Evolutionary conservation across 1,284 basidiomycete genomes (phyloP), one percentile per base, ranked within the genome.

Genomic region (Fomitopsis palustris): DNA sequence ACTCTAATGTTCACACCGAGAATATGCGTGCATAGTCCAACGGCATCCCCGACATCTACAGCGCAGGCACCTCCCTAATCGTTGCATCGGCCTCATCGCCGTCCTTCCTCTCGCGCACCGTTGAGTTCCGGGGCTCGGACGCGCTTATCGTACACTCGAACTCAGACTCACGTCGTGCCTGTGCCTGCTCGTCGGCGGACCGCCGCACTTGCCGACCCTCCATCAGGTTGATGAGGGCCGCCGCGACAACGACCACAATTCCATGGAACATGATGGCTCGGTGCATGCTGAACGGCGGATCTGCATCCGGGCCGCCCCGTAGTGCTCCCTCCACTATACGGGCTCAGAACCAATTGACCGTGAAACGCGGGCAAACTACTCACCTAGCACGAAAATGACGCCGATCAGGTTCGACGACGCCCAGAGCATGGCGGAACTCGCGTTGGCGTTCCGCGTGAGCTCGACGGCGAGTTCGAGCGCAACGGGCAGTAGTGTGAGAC

Each of bases 381-480:
- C 63, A 89, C 89, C 75, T 3, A 90, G 73, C 16, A 90, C 79
- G 65, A 88, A 87, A n/a, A 87, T 71, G 37, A 91, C 75, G 16
- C 79, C 75, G 56, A 85, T 77, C 0, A 87, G 60, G 65, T 92
- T 93, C 23, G 84, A 86, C 83, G 77, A 74, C 70, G 85, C 84
- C 90, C 90, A 93, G 23, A 93, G 67, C 25, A 90, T 69, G 0
- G 90, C 87, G 0, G 90, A 81, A 60, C 88, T 90, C 1, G 81
- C 85, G 61, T 90, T 88, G 2, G 90, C 82, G 66, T 90, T 92
- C 58, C 87, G 79, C 14, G 90, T 91, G 33, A 93, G 69, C 69
- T 93, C 91, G 45, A 85, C 87, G 12, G 80, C 86, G 27, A 93
- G 81, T 67, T 93, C 91, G 59, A 93, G 76, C 1, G 77, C 84